A percentile compares a stretch with the other conserved stretches of the same genome.
Evolutionary conservation across 108 stramenopile genomes (phyloP).

Genomic region (Skeletonema marinoi): DNA sequence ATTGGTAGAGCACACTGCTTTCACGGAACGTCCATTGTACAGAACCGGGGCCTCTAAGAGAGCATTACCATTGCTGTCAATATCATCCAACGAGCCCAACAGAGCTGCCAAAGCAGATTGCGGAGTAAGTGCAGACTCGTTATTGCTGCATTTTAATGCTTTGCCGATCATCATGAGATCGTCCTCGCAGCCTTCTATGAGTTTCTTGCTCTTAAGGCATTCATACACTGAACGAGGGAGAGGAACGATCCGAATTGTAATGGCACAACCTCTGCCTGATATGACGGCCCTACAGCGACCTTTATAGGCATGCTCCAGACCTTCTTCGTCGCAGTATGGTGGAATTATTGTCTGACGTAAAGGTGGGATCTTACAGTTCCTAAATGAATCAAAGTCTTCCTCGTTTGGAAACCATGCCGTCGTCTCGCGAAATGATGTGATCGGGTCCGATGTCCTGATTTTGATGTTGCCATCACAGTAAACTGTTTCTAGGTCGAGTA

Average conservation of each 20-base stretch:
- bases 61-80: constrained; percentile 52
- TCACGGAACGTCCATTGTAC: constrained; percentile 25
- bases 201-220: constrained; percentile 44
- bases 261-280: constrained; percentile 73
- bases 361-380: constrained; percentile 41
- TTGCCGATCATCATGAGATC: constrained; percentile 60
- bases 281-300: constrained; percentile 75
- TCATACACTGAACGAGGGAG: constrained; percentile 53
- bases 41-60: constrained; percentile 42
- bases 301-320: constrained; percentile 56
- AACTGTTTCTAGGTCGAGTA: constrained; percentile 72
- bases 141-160: constrained; percentile 55
- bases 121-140: constrained; percentile 29
- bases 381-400: constrained; percentile 61
- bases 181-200: constrained; percentile 52
- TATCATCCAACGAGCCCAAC: constrained; percentile 25
- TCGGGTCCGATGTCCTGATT: constrained; percentile 83
- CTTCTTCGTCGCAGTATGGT: constrained; percentile 89
- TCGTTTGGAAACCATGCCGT: constrained; percentile 84
- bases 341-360: constrained; percentile 79
- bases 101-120: constrained; percentile 48
- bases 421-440: constrained; percentile 87
- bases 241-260: constrained; percentile 73
- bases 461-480: constrained; percentile 71
- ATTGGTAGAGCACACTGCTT: constrained; percentile 43